phyloP scores from a whole-genome alignment of 495 filamentous ascomycete genomes.

The Penicillium fimorum region DNA sequence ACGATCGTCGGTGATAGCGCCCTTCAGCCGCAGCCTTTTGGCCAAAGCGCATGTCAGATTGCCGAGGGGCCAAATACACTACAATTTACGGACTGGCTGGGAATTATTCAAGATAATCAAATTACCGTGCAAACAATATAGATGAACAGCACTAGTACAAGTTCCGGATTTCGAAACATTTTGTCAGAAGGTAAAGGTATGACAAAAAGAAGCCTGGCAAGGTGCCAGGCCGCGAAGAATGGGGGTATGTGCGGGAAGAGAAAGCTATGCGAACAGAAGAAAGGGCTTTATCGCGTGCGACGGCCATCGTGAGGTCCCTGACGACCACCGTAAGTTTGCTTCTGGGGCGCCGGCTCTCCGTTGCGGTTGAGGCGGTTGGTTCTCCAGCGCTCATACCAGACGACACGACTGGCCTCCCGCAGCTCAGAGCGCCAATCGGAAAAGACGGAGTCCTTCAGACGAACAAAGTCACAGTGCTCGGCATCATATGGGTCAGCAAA shows the following conservation, averaged over 20 bases:
- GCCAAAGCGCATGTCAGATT: constrained; percentile 11
- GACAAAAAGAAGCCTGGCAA: constrained; percentile 24
- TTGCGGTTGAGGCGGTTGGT: constrained; percentile 62
- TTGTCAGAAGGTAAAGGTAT: constrained; percentile 13
- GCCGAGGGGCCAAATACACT: not conserved
- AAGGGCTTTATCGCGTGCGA: constrained; percentile 31
- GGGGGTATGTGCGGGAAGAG: constrained; percentile 30
- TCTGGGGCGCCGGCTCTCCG: constrained; percentile 25
- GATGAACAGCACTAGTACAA: constrained; percentile 7
- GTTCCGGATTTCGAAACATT: constrained; percentile 6
- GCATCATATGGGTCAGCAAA: constrained; percentile 89
- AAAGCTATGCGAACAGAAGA: constrained; percentile 31
- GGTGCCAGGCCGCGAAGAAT: constrained; percentile 17
- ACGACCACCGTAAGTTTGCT: constrained; percentile 32
- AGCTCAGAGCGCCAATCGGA: constrained; percentile 89
- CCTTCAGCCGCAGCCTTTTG: constrained; percentile 8
- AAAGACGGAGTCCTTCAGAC: constrained; percentile 87
- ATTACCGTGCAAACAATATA: constrained; percentile 8
- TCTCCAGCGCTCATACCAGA: constrained; percentile 97
- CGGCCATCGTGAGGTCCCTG: constrained; percentile 34
- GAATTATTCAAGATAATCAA: constrained; percentile 4
- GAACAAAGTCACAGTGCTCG: constrained; percentile 92
- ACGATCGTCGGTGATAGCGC: constrained; percentile 4
- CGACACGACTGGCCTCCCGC: constrained; percentile 84
- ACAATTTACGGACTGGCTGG: too few species aligned